Conservation (phyloP, 768 basidiomycete species). For the Pisolithus tinctorius region DNA sequence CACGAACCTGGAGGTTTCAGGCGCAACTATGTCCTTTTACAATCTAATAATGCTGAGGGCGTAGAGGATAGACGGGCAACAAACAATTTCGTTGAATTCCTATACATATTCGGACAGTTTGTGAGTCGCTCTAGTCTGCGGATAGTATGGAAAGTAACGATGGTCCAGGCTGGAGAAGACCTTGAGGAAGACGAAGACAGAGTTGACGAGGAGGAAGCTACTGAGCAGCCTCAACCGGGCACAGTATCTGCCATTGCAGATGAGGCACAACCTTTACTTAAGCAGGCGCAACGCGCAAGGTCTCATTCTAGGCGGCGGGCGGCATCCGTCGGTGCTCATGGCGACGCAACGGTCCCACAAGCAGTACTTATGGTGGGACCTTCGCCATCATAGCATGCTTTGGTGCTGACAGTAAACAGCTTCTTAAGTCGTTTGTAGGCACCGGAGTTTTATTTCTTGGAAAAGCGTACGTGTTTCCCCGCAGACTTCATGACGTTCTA, state of each 20-base stretch:
- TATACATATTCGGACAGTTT: constrained; percentile 94
- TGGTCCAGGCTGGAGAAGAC: constrained; percentile 77
- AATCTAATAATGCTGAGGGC: constrained; percentile 61
- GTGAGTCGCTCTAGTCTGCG: constrained; percentile 41
- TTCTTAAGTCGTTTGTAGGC: constrained; percentile 91
- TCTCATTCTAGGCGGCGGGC: constrained; percentile 51
- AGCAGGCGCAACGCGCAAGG: constrained; percentile 31
- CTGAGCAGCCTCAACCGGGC: constrained; percentile 18
- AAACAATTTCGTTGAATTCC: constrained; percentile 90
- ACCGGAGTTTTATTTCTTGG: constrained; percentile 95
- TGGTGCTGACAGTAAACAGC: constrained; percentile 31
- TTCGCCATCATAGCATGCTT: background rate
- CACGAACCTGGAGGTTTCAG: constrained; percentile 95
- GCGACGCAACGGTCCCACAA: constrained; percentile 86
- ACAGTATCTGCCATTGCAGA: constrained; percentile 14
- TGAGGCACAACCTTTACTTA: constrained; percentile 57
- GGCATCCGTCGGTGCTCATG: constrained; percentile 54
- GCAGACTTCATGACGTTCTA: background rate
- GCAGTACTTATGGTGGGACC: constrained; percentile 82
- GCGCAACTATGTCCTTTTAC: constrained; percentile 75
- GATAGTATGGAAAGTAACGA: constrained; percentile 1
- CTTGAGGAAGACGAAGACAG: constrained; percentile 81
- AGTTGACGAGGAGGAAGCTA: constrained; percentile 48
- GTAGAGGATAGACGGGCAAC: constrained; percentile 53
- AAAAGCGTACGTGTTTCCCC: constrained; percentile 60